Base-by-base conservation (phyloP, 2,329 filamentous ascomycete genomes). In the Xylariales sp. region DNA sequence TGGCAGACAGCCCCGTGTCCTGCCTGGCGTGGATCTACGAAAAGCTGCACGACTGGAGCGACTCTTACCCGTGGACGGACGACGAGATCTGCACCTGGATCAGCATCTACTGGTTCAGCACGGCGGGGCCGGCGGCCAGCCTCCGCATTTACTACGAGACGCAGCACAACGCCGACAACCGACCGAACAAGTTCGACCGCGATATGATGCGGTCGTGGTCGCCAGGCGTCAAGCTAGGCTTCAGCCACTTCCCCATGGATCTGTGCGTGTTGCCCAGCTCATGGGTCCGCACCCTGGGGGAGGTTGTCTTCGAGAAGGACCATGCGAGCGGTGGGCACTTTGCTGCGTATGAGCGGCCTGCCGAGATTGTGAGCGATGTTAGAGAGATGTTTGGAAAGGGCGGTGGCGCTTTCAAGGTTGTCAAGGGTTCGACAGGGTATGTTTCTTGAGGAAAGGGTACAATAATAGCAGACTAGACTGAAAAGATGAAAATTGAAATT, bases 21-120 rank as follows among this genome's bases (percentile, higher is more conserved):
- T 62, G 88, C 4, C 66, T 91, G 2, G 77, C 83, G 0, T 93
- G 87, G 87, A 80, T 91, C 23, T 85, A 85, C 47, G 87, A 91
- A 61, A 91, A 91, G 55, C 62, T 91, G 25, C 77, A 83, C 47
- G 81, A 85, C 49, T 91, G 85, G 86, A 81, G 80, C 0, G 85
- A 90, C 50, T 51, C 49, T 1, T 88, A 88, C 52, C 64, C 74
- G 0, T 90, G 85, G 85, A 83, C 77, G 0, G 81, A 88, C 43
- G 83, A 89, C 38, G 85, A 90, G 61, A 72, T 90, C 7, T 61
- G 87, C 18, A 86, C 80, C 0, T 91, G 85, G 86, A 61, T 89
- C 1, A 77, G 70, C 34, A 73, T 90, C 27, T 90, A 90, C 56
- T 78, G 74, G 54, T 88, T 88, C 60, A 81, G 76, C 7, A 72